These are phyloP conservation scores for Piper betle DNA, from an alignment of 164 flowering plant genomes.

Conservation along the genomic window DNA sequence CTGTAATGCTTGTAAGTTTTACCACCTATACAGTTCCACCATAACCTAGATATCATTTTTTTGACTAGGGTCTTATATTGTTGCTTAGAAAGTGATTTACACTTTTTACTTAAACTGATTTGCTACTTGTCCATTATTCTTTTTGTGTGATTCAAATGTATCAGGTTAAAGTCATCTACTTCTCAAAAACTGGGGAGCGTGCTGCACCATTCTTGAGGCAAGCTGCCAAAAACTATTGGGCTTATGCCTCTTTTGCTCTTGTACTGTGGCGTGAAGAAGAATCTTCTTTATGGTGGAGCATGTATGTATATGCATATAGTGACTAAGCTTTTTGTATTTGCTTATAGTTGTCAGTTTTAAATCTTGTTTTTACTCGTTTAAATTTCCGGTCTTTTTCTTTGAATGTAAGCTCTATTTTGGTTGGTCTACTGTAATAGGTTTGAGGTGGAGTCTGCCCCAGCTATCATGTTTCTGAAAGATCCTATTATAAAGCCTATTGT, in stretches of 20 bases:
- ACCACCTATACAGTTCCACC: no score
- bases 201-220: constrained; percentile 82
- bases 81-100: no score
- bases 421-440: constrained; percentile 31
- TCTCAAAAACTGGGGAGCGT: constrained; percentile 86
- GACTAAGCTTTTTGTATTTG: not conserved
- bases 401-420: not conserved
- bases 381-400: not conserved
- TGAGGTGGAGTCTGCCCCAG: constrained; percentile 93
- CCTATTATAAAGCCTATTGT: constrained; percentile 79
- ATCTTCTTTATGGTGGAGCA: constrained; percentile 72
- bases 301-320: constrained; percentile 29
- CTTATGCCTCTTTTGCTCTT: constrained; percentile 72
- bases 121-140: not conserved
- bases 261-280: constrained; percentile 85
- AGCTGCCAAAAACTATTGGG: constrained; percentile 57
- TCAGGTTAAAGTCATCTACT: constrained; percentile 75
- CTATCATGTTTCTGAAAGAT: constrained; percentile 70
- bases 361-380: not conserved
- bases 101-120: not conserved
- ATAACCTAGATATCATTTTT: no score
- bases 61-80: no score
- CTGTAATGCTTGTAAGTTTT: no score
- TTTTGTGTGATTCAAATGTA: not conserved
- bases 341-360: no score